Percentiles rank a stretch among this genome's conserved stretches.
Evolutionary conservation across 495 filamentous ascomycete genomes (phyloP).

Genomic region (Aspergillus egyptiacus): DNA sequence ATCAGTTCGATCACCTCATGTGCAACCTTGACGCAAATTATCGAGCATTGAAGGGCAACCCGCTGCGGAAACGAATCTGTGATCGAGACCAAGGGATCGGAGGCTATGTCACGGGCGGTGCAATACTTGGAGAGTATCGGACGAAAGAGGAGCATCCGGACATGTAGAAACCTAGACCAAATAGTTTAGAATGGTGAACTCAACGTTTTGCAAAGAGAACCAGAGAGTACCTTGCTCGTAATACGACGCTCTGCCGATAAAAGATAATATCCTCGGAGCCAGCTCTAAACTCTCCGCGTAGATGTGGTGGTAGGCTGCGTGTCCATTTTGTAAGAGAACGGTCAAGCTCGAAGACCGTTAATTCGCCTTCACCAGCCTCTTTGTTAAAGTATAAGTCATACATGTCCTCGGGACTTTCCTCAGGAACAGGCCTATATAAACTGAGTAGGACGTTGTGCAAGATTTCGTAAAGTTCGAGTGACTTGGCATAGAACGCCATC

Average conservation of each 20-base stretch:
- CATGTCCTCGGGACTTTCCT: constrained; percentile 26
- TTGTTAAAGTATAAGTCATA: constrained; percentile 32
- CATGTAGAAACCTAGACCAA: constrained; percentile 27
- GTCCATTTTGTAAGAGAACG: constrained; percentile 31
- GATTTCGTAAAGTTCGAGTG: constrained; percentile 37
- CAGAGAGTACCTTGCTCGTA: constrained; percentile 34
- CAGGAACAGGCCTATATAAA: constrained; percentile 25
- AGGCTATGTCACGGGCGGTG: constrained; percentile 23
- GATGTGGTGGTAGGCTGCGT: constrained; percentile 25
- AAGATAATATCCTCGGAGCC: constrained; percentile 21
- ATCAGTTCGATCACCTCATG: constrained; percentile 35
- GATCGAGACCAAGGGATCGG: constrained; percentile 22
- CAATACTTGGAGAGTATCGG: constrained; percentile 34
- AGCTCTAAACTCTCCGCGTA: constrained; percentile 12
- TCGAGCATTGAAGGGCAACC: constrained; percentile 34
- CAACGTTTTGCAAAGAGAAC: too few relatives aligned
- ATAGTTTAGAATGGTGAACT: neutral
- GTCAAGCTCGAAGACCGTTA: constrained; percentile 35
- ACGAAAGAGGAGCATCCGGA: constrained; percentile 34
- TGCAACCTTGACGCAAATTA: constrained; percentile 33
- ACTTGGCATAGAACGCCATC: constrained; percentile 37
- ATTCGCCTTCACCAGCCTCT: constrained; percentile 20
- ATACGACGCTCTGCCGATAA: constrained; percentile 30
- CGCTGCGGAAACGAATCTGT: constrained; percentile 33
- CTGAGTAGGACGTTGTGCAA: constrained; percentile 37